Percentiles rank a stretch among this genome's conserved stretches.
Evolutionary conservation across 331 rosid species (phyloP).

Genomic region (Quercus phellos): DNA sequence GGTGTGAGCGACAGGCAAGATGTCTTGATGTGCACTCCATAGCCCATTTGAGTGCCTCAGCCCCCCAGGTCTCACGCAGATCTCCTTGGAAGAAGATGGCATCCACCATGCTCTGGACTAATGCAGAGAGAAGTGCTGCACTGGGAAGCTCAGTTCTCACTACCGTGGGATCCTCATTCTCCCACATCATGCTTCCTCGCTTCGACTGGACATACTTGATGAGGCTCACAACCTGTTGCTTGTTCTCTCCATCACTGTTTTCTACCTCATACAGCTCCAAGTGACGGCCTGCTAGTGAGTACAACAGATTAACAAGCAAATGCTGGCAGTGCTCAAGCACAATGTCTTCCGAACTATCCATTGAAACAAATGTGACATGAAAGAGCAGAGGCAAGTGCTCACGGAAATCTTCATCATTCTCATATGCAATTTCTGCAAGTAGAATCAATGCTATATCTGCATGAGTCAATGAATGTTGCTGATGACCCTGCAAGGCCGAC

Average conservation of each 20-base stretch:
- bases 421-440: conserved; percentile 97
- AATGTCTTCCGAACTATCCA: conserved; percentile 99
- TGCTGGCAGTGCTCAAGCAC: conserved; percentile 99
- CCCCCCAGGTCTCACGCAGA: conserved; percentile 98
- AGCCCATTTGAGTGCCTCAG: conserved; percentile 97
- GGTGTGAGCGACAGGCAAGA: conserved; percentile 98
- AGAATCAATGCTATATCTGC: conserved; percentile 98
- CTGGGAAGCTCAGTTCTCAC: conserved; percentile 96
- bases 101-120: conserved; percentile 99
- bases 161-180: conserved; percentile 93
- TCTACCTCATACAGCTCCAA: conserved; percentile 98
- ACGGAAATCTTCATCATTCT: conserved; percentile 98
- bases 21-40: conserved; percentile 99
- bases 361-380: conserved; percentile 94
- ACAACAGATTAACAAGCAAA: conserved; percentile 90
- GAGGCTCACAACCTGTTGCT: conserved; percentile 97
- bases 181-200: conserved; percentile 99
- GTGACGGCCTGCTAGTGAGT: conserved; percentile 98
- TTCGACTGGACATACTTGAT: conserved; percentile 98
- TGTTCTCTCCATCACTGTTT: conserved; percentile 94
- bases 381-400: conserved; percentile 96
- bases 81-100: conserved; percentile 99
- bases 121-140: conserved; percentile 96
- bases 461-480: conserved; percentile 91
- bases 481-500: conserved; percentile 99